Base-by-base conservation (phyloP, 495 filamentous ascomycete species). In the Aspergillus biplanus region DNA sequence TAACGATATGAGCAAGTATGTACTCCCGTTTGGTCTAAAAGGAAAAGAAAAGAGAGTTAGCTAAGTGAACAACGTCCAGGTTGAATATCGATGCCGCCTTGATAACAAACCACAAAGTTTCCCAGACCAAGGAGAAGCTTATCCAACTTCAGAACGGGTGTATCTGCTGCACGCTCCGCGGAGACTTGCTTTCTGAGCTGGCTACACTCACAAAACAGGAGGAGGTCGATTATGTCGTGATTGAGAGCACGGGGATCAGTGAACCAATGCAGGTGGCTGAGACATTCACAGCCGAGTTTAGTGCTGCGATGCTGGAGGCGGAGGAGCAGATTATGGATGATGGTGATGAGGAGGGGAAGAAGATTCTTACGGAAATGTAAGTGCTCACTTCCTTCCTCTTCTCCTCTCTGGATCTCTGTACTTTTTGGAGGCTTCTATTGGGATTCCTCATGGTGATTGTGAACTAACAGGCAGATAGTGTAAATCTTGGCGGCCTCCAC, bases 251-350 rank as follows among this genome's bases (percentile, higher is more conserved):
- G 0, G 85, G 85, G 1, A 85, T 87, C 32, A 86, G 84, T 65
- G 85, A 87, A 66, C 85, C 85, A 2, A 82, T 85, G 82, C 85
- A 87, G 68, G 85, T 87, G 7, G 84, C 85, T 7, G 84, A 87
- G 70, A 87, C 83, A 0, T 87, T 87, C 65, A 83, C 81, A 9
- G 69, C 77, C 32, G 81, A 85, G 72, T 83, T 82, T 68, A 79
- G 68, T 32, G 46, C 64, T 6, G 77, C 75, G 5, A 80, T 79
- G 75, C 55, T 80, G n/a, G 77, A 78, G 46, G 66, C 69, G 9
- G 73, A 75, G 39, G 69, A 72, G 13, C 54, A 52, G 56, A 31
- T 27, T 47, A 68, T 70, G 50, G 69, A 64, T 62, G 8, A 50
- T 9, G 53, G 34, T 7, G 70, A 73, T 55, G 75, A 76, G 9